A percentile compares a stretch with the other conserved stretches of the same genome.
phyloP scores from a whole-genome alignment of 2,329 filamentous ascomycete species.

The Emericellopsis cladophorae region DNA sequence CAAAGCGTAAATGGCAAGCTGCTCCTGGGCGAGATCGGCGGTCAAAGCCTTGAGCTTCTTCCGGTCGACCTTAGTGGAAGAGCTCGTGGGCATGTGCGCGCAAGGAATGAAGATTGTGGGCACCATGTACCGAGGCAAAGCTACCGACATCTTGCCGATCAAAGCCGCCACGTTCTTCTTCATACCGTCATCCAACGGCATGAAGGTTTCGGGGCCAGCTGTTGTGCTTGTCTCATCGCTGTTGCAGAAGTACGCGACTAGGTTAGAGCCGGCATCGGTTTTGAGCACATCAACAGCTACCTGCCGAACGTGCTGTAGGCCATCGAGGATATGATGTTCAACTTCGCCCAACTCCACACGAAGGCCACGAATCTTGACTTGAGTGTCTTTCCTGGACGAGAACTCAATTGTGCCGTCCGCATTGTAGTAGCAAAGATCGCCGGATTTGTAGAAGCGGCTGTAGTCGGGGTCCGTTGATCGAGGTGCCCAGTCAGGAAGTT shows the following conservation, averaged over 20 bases:
- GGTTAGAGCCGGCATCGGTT: not conserved
- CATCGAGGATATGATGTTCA: constrained; percentile 2
- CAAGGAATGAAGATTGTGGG: constrained; percentile 9
- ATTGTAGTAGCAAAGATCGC: constrained; percentile 4
- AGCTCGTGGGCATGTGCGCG: constrained; percentile 7
- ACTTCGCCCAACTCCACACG: constrained; percentile 28
- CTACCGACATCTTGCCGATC: constrained; percentile 3
- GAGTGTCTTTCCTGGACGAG: constrained; percentile 37
- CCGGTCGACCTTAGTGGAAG: constrained; percentile 7
- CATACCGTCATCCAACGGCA: constrained; percentile 1
- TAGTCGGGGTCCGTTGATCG: not conserved
- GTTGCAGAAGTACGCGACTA: constrained; percentile 1
- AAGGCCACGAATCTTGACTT: constrained; percentile 43
- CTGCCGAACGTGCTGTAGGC: not conserved
- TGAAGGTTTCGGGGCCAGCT: constrained; percentile 3
- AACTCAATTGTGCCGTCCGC: constrained; percentile 24
- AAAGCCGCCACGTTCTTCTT: constrained; percentile 6
- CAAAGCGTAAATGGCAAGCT: constrained; percentile 8
- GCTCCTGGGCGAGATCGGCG: constrained; percentile 2
- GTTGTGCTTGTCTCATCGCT: not conserved
- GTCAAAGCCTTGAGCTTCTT: constrained; percentile 2
- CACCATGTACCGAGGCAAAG: constrained; percentile 8
- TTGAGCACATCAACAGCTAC: constrained; percentile 2
- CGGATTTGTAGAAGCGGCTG: constrained; percentile 4
- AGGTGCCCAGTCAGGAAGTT: constrained; percentile 1